These are phyloP conservation scores for Trichopus zeylanicus DNA, from an alignment of 116 monocot species.

Conservation along the genomic window DNA sequence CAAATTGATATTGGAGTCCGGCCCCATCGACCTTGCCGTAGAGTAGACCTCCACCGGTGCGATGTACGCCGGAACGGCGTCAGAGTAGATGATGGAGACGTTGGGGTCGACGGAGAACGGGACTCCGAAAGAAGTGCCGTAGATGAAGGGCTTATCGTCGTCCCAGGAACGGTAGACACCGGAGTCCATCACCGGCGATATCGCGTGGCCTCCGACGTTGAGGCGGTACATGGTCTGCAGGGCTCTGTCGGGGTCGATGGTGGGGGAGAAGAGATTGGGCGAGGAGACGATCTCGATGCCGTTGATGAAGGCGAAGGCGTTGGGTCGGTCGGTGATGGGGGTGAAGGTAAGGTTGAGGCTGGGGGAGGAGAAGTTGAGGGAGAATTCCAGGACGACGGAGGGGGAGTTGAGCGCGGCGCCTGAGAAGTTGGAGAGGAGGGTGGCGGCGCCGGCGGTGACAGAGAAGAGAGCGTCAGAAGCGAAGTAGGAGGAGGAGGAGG, in stretches of 20 bases:
- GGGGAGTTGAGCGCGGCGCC: constrained; percentile 32
- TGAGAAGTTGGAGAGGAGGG: constrained; percentile 74
- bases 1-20: constrained; percentile 8
- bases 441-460: constrained; percentile 33
- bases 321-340: constrained; percentile 32
- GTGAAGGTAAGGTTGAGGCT: constrained; percentile 55
- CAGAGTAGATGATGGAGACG: constrained; percentile 39
- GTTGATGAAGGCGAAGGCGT: constrained; percentile 75
- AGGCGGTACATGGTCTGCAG: constrained; percentile 53
- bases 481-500: neutral
- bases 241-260: constrained; percentile 18
- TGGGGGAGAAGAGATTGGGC: constrained; percentile 40
- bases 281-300: constrained; percentile 72
- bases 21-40: constrained; percentile 61
- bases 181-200: constrained; percentile 29
- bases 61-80: constrained; percentile 15
- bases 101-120: constrained; percentile 32
- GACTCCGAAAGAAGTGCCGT: constrained; percentile 40
- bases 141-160: constrained; percentile 38
- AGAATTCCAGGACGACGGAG: constrained; percentile 47
- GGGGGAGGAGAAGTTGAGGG: constrained; percentile 35
- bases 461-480: constrained; percentile 34
- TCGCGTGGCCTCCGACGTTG: constrained; percentile 55
- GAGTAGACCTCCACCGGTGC: constrained; percentile 47
- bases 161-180: constrained; percentile 48